Percentiles rank a stretch among this genome's conserved stretches.
These are phyloP conservation scores for Lachnellula suecica DNA, from an alignment of 2,329 filamentous ascomycete genomes.

Conservation along the genomic window DNA sequence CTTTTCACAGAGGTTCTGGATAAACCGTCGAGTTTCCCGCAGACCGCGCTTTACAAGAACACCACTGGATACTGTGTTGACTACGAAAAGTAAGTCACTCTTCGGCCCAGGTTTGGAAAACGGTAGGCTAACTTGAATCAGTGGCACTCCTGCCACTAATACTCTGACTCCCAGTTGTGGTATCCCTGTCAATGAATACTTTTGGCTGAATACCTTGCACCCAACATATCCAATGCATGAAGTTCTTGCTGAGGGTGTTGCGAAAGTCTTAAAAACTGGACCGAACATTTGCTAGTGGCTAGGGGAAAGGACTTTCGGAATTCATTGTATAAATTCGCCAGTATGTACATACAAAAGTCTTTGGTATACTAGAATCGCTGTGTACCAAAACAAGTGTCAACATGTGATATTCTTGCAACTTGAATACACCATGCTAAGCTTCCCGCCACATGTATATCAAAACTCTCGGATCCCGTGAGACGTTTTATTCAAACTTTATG, in stretches of 20 bases:
- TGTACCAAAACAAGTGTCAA: no score
- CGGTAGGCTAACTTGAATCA: constrained; percentile 23
- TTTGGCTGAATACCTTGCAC: constrained; percentile 64
- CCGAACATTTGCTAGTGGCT: constrained; percentile 38
- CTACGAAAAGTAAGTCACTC: constrained; percentile 52
- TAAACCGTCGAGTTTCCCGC: constrained; percentile 45
- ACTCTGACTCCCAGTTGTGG: constrained; percentile 46
- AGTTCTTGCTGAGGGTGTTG: constrained; percentile 51
- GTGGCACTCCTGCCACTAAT: constrained; percentile 44
- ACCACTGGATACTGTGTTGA: constrained; percentile 52
- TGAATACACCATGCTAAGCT: no score
- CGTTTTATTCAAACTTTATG: no score
- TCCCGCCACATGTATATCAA: no score
- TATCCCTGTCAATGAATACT: constrained; percentile 58
- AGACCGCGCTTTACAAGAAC: constrained; percentile 54
- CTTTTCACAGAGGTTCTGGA: constrained; percentile 54
- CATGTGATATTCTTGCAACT: no score
- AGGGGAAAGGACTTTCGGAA: background rate
- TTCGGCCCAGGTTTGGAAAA: background rate
- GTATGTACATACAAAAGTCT: background rate
- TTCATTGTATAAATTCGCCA: constrained; percentile 1
- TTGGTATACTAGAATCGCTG: no score
- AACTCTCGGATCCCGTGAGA: no score
- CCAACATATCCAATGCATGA: constrained; percentile 65
- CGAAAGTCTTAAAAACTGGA: constrained; percentile 37